A percentile compares a stretch with the other conserved stretches of the same genome.
Conservation (phyloP, 2,329 filamentous ascomycete species). For the Fusarium sp. region DNA sequence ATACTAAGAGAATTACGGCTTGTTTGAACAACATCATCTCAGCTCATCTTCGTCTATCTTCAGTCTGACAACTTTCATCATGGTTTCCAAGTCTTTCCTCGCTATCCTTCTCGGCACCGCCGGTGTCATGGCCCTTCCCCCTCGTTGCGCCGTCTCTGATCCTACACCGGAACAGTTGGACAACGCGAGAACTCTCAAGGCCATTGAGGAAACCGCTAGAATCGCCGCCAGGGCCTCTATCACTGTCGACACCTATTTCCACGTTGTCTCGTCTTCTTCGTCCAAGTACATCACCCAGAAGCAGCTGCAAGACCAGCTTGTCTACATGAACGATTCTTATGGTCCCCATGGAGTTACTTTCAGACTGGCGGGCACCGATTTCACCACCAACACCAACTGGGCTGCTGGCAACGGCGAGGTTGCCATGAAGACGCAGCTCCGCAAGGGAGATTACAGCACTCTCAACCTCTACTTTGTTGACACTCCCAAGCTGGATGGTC, state of each 20-base stretch:
- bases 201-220: conserved; percentile 16
- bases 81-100: conserved; percentile 28
- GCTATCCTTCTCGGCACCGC: conserved; percentile 17
- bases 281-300: conserved; percentile 37
- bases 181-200: conserved; percentile 12
- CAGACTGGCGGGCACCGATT: conserved; percentile 56
- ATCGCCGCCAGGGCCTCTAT: conserved; percentile 19
- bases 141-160: conserved; percentile 25
- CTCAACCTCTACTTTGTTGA: conserved; percentile 52
- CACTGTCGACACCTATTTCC: conserved; percentile 40
- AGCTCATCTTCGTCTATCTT: neutral
- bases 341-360: conserved; percentile 58
- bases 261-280: conserved; percentile 38
- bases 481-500: conserved; percentile 25
- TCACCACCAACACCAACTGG: conserved; percentile 62
- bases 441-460: conserved; percentile 57
- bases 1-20: neutral
- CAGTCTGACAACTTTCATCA: conserved; percentile 2
- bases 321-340: conserved; percentile 59
- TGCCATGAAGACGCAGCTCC: conserved; percentile 59
- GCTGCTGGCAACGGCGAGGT: conserved; percentile 54
- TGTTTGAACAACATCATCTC: neutral
- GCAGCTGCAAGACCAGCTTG: conserved; percentile 52
- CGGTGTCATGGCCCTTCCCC: conserved; percentile 21
- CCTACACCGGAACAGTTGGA: conserved; percentile 24